A percentile compares a stretch with the other conserved stretches of the same genome.
Evolutionary conservation across 1,284 basidiomycete genomes (phyloP).

Genomic region (Xerocomus minutiporus): DNA sequence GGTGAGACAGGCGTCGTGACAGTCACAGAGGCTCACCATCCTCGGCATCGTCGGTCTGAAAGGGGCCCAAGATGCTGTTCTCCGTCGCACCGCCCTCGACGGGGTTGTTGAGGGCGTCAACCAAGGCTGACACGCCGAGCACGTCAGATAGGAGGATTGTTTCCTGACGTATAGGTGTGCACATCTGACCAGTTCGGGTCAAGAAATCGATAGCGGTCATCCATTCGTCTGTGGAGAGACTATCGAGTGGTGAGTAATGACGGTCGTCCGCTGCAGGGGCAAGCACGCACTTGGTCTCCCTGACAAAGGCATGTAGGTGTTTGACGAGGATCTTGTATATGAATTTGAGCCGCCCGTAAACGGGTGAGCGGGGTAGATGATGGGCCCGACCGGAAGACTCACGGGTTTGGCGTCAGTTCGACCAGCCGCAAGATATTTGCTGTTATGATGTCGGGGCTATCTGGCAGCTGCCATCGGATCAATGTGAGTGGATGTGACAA

Average conservation of each 20-base stretch:
- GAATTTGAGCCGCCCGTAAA: slow-evolving; percentile 41
- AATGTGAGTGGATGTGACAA: background rate
- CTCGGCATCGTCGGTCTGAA: slow-evolving; percentile 77
- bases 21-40: slow-evolving; percentile 48
- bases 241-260: slow-evolving; percentile 18
- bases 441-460: slow-evolving; percentile 53
- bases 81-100: slow-evolving; percentile 63
- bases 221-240: slow-evolving; percentile 82
- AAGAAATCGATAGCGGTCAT: slow-evolving; percentile 74
- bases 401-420: slow-evolving; percentile 42
- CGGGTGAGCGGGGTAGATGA: slow-evolving; percentile 2
- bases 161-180: slow-evolving; percentile 73
- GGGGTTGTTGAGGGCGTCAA: slow-evolving; percentile 76
- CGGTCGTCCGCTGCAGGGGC: background rate
- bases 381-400: slow-evolving; percentile 12
- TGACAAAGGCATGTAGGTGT: slow-evolving; percentile 69
- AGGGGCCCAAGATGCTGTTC: slow-evolving; percentile 78
- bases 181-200: slow-evolving; percentile 69
- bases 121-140: slow-evolving; percentile 73
- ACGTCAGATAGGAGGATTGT: slow-evolving; percentile 80
- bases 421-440: slow-evolving; percentile 49
- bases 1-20: background rate
- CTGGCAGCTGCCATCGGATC: slow-evolving; percentile 39
- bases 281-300: slow-evolving; percentile 53
- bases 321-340: slow-evolving; percentile 47